Evolutionary conservation across 1,284 basidiomycete species (phyloP), one percentile per base, ranked within the genome.

Genomic region (Mrakiaceae sp.): DNA sequence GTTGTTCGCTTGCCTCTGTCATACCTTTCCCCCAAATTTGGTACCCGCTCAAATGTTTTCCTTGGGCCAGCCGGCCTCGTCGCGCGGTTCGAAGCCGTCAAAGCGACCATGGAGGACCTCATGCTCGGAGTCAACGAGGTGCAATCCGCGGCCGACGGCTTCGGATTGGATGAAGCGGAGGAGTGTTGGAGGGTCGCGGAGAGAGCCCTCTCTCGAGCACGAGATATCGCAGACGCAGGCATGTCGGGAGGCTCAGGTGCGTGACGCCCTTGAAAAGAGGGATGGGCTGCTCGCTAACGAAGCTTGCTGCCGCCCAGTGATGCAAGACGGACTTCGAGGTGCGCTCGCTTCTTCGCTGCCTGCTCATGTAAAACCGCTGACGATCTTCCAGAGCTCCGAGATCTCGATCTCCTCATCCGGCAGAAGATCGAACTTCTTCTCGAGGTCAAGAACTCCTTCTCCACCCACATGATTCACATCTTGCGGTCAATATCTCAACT

Each of bases 391-490:
- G 65, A 66, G 42, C 46, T 66, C 6, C 40, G 48, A 6, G 64
- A 66, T 12, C 47, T 66, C 14, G 64, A 66, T 12, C 49, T 58
- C 4, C 58, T 66, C 9, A 42, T 62, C 14, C 60, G 64, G 3
- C 59, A 66, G 11, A 66, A 66, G 52, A 27, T 60, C 49, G 16
- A 40, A 12, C 11, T 42, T n/a, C 11, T 52, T 12, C 59, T 54
- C 44, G 27, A 40, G 11, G 54, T 51, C n/a, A 4, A 47, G 40
- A 42, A 46, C 50, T 12, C 55, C 14, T 69, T 66, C 66, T 70
- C 53, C 70, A 60, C 62, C 14, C 60, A 63, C 27, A 51, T 66
- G 39, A 53, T 66, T 46, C 62, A 63, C 56, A 58, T 56, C 10
- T 58, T 66, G 11, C 65, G 57, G 42, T 60, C 56, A 3, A 66